Evolutionary conservation across 2,329 filamentous ascomycete genomes (phyloP), one percentile per base, ranked within the genome.

Genomic region (Escovopsis sp.): DNA sequence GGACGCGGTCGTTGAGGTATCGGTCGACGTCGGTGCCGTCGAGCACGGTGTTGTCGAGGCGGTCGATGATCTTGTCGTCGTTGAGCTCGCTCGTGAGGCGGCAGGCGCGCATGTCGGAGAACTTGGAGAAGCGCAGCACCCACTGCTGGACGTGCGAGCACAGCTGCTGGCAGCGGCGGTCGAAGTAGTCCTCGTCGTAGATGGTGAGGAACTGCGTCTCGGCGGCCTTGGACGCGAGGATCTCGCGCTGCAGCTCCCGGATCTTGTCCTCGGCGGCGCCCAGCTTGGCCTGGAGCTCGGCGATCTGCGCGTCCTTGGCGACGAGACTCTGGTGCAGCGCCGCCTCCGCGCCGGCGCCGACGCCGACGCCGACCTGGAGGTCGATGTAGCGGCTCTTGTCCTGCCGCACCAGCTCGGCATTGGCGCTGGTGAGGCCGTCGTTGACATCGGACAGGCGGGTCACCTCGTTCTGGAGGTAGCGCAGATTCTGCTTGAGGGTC

Each of bases 81-180:
- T 82, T 80, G 55, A 98, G 77, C 57, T 95, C 84, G 46, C 71
- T 79, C 10, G 87, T 88, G 45, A 85, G 65, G 43, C 86, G 84
- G 59, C 87, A 95, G 44, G 84, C 75, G 51, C 84, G 81, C 66
- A 87, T 85, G 62, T 96, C 89, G 39, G 88, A 96, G 63, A 93
- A 91, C 60, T 96, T 96, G 52, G 88, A 95, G 68, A 98, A 98
- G 55, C 91, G 84, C 51, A 95, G 67, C 39, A 98, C 87, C 91
- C 91, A 98, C 64, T 94, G 87, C 60, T 95, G 88, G 35, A 95
- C 86, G 58, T 95, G 88, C 51, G 89, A 84, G 63, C 87, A 98
- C 36, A 98, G 77, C 61, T 93, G 83, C 60, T 95, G 87, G 59
- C 91, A 98, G 35, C 88, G 84, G 53, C 78, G 78, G 55, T 95